Conservation (phyloP, 2,329 filamentous ascomycete genomes). For the Colletotrichum gloeosporioides region DNA sequence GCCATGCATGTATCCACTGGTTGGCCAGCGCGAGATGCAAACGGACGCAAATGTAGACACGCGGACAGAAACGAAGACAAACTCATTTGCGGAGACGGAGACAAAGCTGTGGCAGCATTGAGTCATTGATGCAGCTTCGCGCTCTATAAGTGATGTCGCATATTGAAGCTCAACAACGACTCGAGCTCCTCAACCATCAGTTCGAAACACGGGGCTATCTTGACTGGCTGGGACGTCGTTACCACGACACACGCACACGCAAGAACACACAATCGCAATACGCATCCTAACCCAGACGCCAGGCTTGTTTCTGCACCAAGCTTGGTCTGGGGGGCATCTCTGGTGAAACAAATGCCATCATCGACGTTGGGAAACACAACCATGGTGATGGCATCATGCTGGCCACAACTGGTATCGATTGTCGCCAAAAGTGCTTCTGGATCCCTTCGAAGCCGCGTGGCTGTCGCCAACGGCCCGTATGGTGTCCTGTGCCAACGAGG, state of each 20-base stretch:
- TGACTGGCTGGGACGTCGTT: not conserved
- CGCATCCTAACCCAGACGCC: not conserved
- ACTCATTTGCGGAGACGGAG: not conserved
- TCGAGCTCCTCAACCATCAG: not conserved
- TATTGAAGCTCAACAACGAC: not conserved
- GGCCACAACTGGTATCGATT: not conserved
- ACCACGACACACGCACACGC: not conserved
- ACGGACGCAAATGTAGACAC: not conserved
- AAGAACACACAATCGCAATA: not conserved
- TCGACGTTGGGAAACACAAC: not conserved
- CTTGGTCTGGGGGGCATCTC: not conserved
- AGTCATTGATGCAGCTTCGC: not conserved
- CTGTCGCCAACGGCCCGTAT: not conserved
- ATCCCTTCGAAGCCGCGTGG: slow-evolving; percentile 5
- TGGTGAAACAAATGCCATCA: slow-evolving; percentile 12
- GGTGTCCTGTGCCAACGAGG: slow-evolving; percentile 5
- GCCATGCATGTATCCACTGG: not conserved
- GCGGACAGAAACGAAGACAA: not conserved
- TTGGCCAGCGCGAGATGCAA: not conserved
- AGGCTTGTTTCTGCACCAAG: not conserved
- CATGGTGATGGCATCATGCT: slow-evolving; percentile 9
- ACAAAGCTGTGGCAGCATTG: not conserved
- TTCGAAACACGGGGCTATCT: slow-evolving; percentile 16
- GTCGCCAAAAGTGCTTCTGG: not conserved
- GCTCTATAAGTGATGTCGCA: not conserved